Percentiles rank a stretch among this genome's conserved stretches.
Evolutionary conservation across 352 stramenopile genomes (phyloP).

Genomic region (Pythium periplocum): DNA sequence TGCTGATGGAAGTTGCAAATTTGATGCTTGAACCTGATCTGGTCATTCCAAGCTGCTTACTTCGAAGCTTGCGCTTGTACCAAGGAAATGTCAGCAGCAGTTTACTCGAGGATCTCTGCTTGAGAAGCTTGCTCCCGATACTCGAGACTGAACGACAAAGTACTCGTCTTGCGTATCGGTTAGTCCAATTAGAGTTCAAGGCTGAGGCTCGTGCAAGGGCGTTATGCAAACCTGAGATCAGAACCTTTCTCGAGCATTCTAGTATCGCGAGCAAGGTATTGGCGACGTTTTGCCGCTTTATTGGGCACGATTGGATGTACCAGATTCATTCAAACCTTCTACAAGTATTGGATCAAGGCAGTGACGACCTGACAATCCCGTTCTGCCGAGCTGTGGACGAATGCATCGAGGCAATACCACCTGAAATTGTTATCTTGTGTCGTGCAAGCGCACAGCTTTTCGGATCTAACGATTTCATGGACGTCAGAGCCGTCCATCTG

Average conservation of each 20-base stretch:
- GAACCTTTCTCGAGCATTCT: constrained; percentile 2
- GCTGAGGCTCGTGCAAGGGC: background rate
- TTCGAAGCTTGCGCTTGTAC: constrained; percentile 7
- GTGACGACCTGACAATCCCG: background rate
- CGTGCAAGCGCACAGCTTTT: constrained; percentile 30
- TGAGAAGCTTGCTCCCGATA: constrained; percentile 38
- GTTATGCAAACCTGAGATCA: too few species aligned
- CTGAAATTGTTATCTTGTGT: constrained; percentile 52
- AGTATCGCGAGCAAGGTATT: constrained; percentile 19
- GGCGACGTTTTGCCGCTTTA: constrained; percentile 22
- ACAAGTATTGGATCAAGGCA: background rate
- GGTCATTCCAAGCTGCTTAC: constrained; percentile 19
- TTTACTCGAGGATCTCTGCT: constrained; percentile 21
- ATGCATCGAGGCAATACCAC: constrained; percentile 25
- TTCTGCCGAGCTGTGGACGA: constrained; percentile 9
- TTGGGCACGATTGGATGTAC: constrained; percentile 30
- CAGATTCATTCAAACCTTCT: background rate
- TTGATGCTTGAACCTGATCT: constrained; percentile 46
- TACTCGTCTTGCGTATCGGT: constrained; percentile 40
- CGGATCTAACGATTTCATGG: background rate
- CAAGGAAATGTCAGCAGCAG: background rate
- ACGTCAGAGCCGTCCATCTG: constrained; percentile 35
- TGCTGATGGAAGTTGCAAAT: constrained; percentile 42
- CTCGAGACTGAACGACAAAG: constrained; percentile 43
- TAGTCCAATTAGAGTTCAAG: constrained; percentile 32